phyloP scores from a whole-genome alignment of 495 filamentous ascomycete genomes.

The Annulohypoxylon bovei region DNA sequence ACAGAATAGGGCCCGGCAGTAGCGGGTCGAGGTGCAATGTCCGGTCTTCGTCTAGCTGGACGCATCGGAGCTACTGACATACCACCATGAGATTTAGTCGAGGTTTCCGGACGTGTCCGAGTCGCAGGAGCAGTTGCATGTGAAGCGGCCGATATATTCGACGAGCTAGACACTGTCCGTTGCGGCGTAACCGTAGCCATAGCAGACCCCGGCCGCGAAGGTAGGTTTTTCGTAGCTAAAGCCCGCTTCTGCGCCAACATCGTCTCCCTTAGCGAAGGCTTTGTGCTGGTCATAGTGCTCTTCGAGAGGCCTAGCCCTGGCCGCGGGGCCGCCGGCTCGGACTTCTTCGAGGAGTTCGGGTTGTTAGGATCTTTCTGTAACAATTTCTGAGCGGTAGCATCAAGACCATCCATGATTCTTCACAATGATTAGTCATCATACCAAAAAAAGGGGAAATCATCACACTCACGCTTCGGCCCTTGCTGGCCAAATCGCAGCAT shows the following conservation, averaged over 20 bases:
- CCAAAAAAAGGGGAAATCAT: slow-evolving; percentile 43
- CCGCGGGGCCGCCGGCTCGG: slow-evolving; percentile 57
- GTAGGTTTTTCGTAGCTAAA: slow-evolving; percentile 66
- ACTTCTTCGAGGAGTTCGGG: slow-evolving; percentile 70
- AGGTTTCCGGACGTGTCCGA: slow-evolving; percentile 55
- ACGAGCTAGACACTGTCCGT: slow-evolving; percentile 57
- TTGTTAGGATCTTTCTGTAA: slow-evolving; percentile 84
- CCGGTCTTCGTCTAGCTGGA: slow-evolving; percentile 60
- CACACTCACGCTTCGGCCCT: slow-evolving; percentile 73
- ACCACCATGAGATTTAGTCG: slow-evolving; percentile 56
- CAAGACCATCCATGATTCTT: slow-evolving; percentile 78
- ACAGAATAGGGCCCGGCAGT: slow-evolving; percentile 68
- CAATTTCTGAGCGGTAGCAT: slow-evolving; percentile 74
- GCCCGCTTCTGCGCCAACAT: slow-evolving; percentile 85
- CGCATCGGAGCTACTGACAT: slow-evolving; percentile 66
- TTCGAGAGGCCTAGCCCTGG: slow-evolving; percentile 66
- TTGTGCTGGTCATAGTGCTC: slow-evolving; percentile 64
- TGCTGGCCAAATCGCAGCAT: slow-evolving; percentile 77
- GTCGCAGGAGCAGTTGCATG: slow-evolving; percentile 49
- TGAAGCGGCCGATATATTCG: slow-evolving; percentile 55
- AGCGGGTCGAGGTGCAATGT: slow-evolving; percentile 61
- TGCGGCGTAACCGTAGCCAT: slow-evolving; percentile 71
- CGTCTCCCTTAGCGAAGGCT: slow-evolving; percentile 74
- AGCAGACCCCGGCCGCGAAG: slow-evolving; percentile 77
- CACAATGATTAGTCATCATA: slow-evolving; percentile 10